A percentile compares a stretch with the other conserved stretches of the same genome.
phyloP scores from a whole-genome alignment of 495 filamentous ascomycete genomes.

The Neurospora sp. region DNA sequence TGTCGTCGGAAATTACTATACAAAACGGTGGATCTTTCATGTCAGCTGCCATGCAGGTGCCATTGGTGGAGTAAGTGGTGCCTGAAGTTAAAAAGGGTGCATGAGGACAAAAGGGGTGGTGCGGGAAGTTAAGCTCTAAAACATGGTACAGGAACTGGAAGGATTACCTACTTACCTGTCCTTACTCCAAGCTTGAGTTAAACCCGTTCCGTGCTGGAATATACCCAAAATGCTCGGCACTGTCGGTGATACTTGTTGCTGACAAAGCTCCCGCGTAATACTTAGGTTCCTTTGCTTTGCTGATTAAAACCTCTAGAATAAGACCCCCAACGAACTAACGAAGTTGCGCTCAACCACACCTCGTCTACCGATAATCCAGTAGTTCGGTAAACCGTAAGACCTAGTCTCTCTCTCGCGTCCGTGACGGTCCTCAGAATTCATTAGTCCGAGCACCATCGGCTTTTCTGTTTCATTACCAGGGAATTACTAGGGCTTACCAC shows the following conservation, averaged over 20 bases:
- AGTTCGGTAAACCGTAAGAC: not conserved
- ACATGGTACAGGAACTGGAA: too few species aligned
- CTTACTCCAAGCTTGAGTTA: not conserved
- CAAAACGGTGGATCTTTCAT: too few species aligned
- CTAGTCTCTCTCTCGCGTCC: not conserved
- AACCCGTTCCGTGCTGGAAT: not conserved
- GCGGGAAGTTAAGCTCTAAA: too few species aligned
- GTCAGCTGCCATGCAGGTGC: too few species aligned
- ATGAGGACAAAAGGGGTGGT: too few species aligned
- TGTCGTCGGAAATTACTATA: too few species aligned
- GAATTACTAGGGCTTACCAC: not conserved
- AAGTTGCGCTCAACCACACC: not conserved
- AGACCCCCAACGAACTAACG: not conserved
- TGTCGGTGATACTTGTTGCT: not conserved
- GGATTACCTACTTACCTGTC: not conserved
- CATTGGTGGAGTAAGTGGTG: too few species aligned
- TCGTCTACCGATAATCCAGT: not conserved
- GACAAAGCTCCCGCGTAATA: not conserved
- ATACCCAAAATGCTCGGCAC: not conserved
- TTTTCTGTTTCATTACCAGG: not conserved
- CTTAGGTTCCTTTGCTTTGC: not conserved
- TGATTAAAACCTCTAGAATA: not conserved
- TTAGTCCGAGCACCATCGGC: not conserved
- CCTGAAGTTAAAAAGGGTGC: too few species aligned
- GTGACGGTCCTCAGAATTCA: too few species aligned